phyloP scores from a whole-genome alignment of 345 rosid genomes.

The Populus davidiana region DNA sequence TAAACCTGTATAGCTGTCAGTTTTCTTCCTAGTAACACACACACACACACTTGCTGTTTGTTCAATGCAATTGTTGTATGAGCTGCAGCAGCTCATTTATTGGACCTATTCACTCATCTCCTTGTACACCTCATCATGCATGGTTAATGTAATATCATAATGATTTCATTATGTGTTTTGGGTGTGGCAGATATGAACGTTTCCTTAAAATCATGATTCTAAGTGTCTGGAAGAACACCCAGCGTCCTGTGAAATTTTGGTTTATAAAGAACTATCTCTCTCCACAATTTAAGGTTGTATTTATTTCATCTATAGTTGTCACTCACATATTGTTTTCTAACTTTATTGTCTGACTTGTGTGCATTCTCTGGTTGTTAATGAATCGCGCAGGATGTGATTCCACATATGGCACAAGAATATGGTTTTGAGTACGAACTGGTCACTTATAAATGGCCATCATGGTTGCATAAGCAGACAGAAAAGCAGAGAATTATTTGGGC shows the following conservation, averaged over 20 bases:
- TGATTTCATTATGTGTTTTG: conserved; percentile 11
- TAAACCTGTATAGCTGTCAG: no score
- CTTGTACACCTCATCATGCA: neutral
- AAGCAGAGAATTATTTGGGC: conserved; percentile 99
- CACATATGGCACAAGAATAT: conserved; percentile 89
- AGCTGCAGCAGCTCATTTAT: no score
- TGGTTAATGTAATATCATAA: neutral
- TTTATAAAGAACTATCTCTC: conserved; percentile 98
- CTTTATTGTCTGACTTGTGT: conserved; percentile 8
- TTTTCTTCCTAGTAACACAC: no score
- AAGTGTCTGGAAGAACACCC: conserved; percentile 86
- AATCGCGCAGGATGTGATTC: conserved; percentile 81
- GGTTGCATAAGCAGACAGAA: conserved; percentile 99
- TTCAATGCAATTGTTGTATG: no score
- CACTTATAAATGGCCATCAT: conserved; percentile 98
- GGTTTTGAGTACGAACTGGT: conserved; percentile 87
- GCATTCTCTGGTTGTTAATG: conserved; percentile 10
- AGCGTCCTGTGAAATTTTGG: conserved; percentile 96
- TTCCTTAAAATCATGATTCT: conserved; percentile 96
- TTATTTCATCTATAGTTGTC: conserved; percentile 3
- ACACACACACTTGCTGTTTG: no score
- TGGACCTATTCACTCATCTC: neutral
- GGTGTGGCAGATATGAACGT: conserved; percentile 78
- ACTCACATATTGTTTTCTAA: neutral
- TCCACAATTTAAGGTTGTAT: conserved; percentile 87